Conservation (phyloP, 2,329 filamentous ascomycete species). For the Neopestalotiopsis rosae region DNA sequence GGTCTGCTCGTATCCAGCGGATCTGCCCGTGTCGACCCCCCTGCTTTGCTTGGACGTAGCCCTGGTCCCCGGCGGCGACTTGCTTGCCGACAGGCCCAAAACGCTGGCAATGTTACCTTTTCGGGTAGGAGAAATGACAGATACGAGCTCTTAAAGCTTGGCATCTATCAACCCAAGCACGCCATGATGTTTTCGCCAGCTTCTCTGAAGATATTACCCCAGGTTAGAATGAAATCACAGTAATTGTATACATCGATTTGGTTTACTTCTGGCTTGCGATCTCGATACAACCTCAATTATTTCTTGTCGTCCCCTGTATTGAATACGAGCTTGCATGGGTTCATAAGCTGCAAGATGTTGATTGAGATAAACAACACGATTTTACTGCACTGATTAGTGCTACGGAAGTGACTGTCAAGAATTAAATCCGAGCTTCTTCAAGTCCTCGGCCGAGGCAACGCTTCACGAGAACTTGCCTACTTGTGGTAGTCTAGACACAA, state of each 20-base stretch:
- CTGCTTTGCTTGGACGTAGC: not conserved
- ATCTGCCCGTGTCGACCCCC: not conserved
- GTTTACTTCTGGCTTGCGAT: not conserved
- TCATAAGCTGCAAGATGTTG: not conserved
- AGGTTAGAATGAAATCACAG: not conserved
- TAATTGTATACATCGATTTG: not conserved
- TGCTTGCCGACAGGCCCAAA: not conserved
- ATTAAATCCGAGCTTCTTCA: too few relatives aligned
- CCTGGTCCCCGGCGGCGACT: not conserved
- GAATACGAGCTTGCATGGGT: not conserved
- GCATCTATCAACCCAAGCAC: not conserved
- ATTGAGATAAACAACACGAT: not conserved
- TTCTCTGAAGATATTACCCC: not conserved
- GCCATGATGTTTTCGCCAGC: not conserved
- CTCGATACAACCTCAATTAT: not conserved
- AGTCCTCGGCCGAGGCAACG: too few relatives aligned
- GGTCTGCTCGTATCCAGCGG: not conserved
- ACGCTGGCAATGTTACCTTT: constrained; percentile 3
- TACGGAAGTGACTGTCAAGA: too few relatives aligned
- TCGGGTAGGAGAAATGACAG: not conserved
- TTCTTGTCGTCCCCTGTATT: not conserved
- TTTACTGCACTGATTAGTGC: too few relatives aligned
- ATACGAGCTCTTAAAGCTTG: not conserved
- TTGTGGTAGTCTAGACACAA: too few relatives aligned
- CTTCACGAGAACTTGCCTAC: too few relatives aligned